Base-by-base conservation (phyloP, 1,284 basidiomycete species). In the Veloboletus limbatus region DNA sequence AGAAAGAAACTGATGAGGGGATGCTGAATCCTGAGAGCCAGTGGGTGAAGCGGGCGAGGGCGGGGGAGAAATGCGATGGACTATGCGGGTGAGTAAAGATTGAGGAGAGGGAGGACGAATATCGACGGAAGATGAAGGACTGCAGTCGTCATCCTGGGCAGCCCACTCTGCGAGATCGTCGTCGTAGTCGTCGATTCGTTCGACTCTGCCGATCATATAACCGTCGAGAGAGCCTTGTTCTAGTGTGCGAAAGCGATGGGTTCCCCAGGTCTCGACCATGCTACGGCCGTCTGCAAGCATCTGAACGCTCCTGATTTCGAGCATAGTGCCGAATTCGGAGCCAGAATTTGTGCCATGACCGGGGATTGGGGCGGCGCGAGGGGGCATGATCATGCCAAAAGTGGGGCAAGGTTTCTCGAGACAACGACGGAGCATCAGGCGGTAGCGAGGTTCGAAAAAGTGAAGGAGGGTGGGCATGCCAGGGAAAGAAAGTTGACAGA, bases 351-450 rank as follows among this genome's bases (percentile, higher is more conserved):
- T 61, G 9, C 70, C 70, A 36, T 43, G 60, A 53, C 48, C 70
- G 57, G 43, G 16, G 6, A 68, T 54, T 3, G 65, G 62, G 2
- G 64, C 54, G 2, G 67, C 64, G 25, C 67, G 59, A 32, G 67
- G 54, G 28, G 83, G 82, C 70, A 96, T 81, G 57, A 97, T 81
- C 90, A 97, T 97, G 17, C 95, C 95, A 65, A 98, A 97, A 18
- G 75, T 72, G 11, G 88, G 90, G 21, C 71, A 73, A 5, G 81
- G 74, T 11, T 78, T 81, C 55, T 91, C 85, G 43, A 97, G 82
- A 63, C 89, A 93, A 4, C 94, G 83, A 18, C 94, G 84, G 45
- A 97, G 84, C 94, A 97, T 96, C 30, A 97, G 77, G 10, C 93
- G 84, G 66, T 97, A 76, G 70, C 88, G 76, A 1, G 95, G 94